Evolutionary conservation across 2,329 filamentous ascomycete species (phyloP), one percentile per base, ranked within the genome.

Genomic region (Fusarium metavorans): DNA sequence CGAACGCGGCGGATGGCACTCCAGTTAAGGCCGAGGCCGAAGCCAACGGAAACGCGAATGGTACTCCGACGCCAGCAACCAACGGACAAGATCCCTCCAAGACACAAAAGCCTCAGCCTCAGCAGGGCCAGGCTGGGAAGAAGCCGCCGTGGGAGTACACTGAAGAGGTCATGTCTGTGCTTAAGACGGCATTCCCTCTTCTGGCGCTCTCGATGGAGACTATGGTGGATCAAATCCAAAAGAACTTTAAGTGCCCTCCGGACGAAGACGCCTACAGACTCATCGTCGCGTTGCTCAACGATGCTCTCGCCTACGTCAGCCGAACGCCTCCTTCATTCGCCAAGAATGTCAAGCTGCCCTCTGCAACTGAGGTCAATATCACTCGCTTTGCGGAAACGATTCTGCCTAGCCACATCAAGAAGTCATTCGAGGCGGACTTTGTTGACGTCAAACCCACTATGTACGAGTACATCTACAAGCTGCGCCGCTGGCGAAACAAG

Each of bases 151-250:
- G 97, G 97, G 97, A 99, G 81, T 92, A 97, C 78, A 96, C 95
- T 0, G 97, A 99, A 77, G 95, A 98, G 81, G 95, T 99, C 70
- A 95, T 98, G 89, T 94, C 95, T 37, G 94, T 95, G 34, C 91
- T 99, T 64, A 98, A 99, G 87, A 98, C 97, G 8, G 95, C 96
- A 0, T 99, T 98, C 87, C 97, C 97, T 27, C 88, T 99, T 20
- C 89, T 99, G 77, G 97, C 97, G 11, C 87, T 98, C 50, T 98
- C 96, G 0, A 98, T 99, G 97, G 97, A 99, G 85, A 98, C 96
- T 0, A 99, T 98, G 95, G 95, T 98, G 34, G 97, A 99, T 81
- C 96, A 98, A 84, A 98, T 99, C 68, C 94, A 97, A 83, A 98
- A 98, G 87, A 93, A 98, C 84, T 99, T 99, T 90, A 99, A 99